Evolutionary conservation across 371 early-diverging fungal species (phyloP).

Genomic region (Lichtheimia hyalospora): DNA sequence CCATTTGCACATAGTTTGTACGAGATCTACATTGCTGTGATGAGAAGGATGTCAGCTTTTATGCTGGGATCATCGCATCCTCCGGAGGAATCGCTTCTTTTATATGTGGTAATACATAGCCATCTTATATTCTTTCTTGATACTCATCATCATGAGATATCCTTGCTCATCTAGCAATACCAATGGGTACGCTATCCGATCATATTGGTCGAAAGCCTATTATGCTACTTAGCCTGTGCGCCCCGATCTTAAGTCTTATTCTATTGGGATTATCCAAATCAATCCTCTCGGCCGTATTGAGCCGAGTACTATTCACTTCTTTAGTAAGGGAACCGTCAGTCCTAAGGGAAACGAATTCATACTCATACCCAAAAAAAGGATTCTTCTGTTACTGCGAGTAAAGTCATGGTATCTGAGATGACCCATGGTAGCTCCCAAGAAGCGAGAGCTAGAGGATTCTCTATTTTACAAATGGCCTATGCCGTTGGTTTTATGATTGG

Average conservation of each 20-base stretch:
- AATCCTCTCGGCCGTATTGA: slow-evolving; percentile 64
- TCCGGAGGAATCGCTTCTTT: slow-evolving; percentile 66
- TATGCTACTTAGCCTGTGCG: slow-evolving; percentile 75
- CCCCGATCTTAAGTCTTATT: slow-evolving; percentile 64
- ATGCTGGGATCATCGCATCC: slow-evolving; percentile 63
- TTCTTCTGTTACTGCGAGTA: slow-evolving; percentile 80
- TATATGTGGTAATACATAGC: slow-evolving; percentile 39
- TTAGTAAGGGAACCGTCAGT: slow-evolving; percentile 29
- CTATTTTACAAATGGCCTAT: slow-evolving; percentile 55
- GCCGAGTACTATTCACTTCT: slow-evolving; percentile 72
- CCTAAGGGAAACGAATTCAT: too few relatives aligned
- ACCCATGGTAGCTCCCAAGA: slow-evolving; percentile 49
- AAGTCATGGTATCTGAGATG: slow-evolving; percentile 86
- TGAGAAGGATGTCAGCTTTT: slow-evolving; percentile 58
- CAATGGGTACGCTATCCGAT: slow-evolving; percentile 70
- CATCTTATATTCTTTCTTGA: background rate
- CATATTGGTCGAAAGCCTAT: slow-evolving; percentile 73
- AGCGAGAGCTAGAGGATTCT: slow-evolving; percentile 52
- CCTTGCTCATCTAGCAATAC: slow-evolving; percentile 25
- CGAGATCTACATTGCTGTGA: slow-evolving; percentile 56
- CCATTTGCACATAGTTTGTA: slow-evolving; percentile 63
- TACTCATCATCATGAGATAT: background rate
- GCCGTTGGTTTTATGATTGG: slow-evolving; percentile 63
- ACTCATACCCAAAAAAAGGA: slow-evolving; percentile 12
- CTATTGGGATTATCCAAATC: slow-evolving; percentile 77